Percentiles rank a stretch among this genome's conserved stretches.
Conservation (phyloP, 805 yeast species). For the Blastobotrys mokoenaii region DNA sequence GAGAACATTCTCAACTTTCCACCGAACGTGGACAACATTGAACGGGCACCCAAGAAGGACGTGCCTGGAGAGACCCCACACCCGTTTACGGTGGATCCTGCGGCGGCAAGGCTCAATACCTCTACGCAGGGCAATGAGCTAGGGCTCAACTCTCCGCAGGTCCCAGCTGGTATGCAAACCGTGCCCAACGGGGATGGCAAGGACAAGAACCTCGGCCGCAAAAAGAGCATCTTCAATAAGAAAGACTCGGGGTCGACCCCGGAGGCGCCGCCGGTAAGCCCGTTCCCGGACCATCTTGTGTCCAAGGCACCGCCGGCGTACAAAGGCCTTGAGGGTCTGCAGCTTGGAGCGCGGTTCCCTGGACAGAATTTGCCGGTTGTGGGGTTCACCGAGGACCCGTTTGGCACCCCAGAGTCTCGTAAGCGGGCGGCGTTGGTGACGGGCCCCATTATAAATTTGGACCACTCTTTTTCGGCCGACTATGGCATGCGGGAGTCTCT, state of each 20-base stretch:
- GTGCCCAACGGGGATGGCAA: slow-evolving; percentile 17
- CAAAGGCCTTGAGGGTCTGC: slow-evolving; percentile 26
- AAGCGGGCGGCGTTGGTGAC: slow-evolving; percentile 67
- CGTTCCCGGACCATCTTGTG: background rate
- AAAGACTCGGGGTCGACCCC: background rate
- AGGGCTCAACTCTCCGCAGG: slow-evolving; percentile 4
- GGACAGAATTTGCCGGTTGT: slow-evolving; percentile 39
- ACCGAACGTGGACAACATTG: slow-evolving; percentile 1
- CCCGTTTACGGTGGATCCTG: slow-evolving; percentile 25
- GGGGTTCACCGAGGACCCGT: slow-evolving; percentile 35
- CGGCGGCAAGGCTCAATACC: slow-evolving; percentile 11
- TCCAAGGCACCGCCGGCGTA: slow-evolving; percentile 3
- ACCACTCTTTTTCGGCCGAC: slow-evolving; percentile 47
- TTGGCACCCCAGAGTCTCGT: slow-evolving; percentile 55
- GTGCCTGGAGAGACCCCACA: slow-evolving; percentile 29
- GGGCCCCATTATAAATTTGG: slow-evolving; percentile 82
- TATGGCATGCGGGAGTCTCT: slow-evolving; percentile 44
- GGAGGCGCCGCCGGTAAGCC: background rate
- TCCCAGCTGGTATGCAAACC: slow-evolving; percentile 1
- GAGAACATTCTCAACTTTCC: slow-evolving; percentile 44
- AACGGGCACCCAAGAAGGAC: slow-evolving; percentile 30
- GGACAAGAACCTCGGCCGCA: background rate
- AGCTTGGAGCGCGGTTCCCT: slow-evolving; percentile 33
- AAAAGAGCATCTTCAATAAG: background rate
- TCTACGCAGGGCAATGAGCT: slow-evolving; percentile 6